A percentile compares a stretch with the other conserved stretches of the same genome.
Conservation (phyloP, 1,139 yeast genomes). For the Hansenula sp. region DNA sequence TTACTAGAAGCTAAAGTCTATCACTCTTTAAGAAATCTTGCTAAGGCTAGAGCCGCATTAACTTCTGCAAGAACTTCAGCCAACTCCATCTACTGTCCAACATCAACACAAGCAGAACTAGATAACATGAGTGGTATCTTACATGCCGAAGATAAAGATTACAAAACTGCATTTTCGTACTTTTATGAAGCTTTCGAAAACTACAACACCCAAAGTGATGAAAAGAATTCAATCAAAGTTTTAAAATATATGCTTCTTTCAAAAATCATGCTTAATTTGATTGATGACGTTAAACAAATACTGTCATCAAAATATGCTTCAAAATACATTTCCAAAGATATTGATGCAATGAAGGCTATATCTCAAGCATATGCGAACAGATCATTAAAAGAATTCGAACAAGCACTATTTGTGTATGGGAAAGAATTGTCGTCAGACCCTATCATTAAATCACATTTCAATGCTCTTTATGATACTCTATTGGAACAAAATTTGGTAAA, state of each 20-base stretch:
- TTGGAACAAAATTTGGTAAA: conserved; percentile 91
- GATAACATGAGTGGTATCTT: conserved; percentile 94
- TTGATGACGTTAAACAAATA: conserved; percentile 80
- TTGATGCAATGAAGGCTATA: conserved; percentile 92
- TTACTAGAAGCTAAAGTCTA: conserved; percentile 85
- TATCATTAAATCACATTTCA: conserved; percentile 87
- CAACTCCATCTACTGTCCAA: conserved; percentile 91
- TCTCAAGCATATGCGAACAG: conserved; percentile 87
- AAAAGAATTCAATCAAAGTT: conserved; percentile 67
- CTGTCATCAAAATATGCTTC: conserved; percentile 75
- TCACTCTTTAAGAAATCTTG: conserved; percentile 86
- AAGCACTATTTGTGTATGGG: conserved; percentile 66
- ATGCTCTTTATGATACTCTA: conserved; percentile 87
- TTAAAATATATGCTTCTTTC: conserved; percentile 90
- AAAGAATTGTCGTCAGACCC: conserved; percentile 80
- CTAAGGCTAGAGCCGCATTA: conserved; percentile 90
- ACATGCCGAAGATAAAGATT: conserved; percentile 96
- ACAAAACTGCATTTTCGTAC: conserved; percentile 92
- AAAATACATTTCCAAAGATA: conserved; percentile 68
- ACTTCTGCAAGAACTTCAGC: conserved; percentile 97
- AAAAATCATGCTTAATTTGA: conserved; percentile 85
- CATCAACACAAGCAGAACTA: conserved; percentile 89
- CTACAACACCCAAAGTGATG: conserved; percentile 55
- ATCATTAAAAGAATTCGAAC: conserved; percentile 86
- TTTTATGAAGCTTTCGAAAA: conserved; percentile 95